phyloP scores from a whole-genome alignment of 495 filamentous ascomycete genomes.

The Daldinia caldariorum region DNA sequence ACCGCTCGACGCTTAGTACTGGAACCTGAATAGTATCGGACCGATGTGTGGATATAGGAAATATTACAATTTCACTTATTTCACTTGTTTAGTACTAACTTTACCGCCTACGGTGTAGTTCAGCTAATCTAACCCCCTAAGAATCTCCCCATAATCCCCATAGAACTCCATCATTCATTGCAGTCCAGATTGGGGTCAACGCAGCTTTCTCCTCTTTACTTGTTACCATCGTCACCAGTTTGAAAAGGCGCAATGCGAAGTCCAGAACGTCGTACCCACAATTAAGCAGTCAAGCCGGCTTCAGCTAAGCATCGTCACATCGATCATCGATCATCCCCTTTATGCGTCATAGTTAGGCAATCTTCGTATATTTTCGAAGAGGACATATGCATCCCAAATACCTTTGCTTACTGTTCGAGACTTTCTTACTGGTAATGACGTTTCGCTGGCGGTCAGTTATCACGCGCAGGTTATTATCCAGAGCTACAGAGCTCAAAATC shows the following conservation, averaged over 20 bases:
- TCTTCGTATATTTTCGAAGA: slow-evolving; percentile 1
- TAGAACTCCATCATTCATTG: neutral
- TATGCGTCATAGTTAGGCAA: slow-evolving; percentile 20
- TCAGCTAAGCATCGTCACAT: slow-evolving; percentile 9
- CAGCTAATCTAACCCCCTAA: slow-evolving; percentile 1
- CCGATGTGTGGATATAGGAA: slow-evolving; percentile 18
- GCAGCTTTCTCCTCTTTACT: neutral
- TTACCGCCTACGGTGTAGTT: neutral
- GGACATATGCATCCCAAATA: neutral
- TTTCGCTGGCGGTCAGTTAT: neutral
- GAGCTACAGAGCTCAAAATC: neutral
- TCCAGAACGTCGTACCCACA: neutral
- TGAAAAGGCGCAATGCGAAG: neutral
- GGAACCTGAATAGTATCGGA: slow-evolving; percentile 23
- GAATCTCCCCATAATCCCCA: neutral
- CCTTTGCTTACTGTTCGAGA: slow-evolving; percentile 29
- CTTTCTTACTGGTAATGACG: neutral
- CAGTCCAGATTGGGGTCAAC: slow-evolving; percentile 9
- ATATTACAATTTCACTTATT: neutral
- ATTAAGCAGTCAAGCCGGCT: neutral
- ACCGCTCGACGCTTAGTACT: slow-evolving; percentile 14
- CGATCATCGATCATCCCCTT: neutral
- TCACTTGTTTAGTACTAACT: neutral
- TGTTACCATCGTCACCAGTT: slow-evolving; percentile 13
- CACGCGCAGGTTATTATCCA: neutral